These are phyloP conservation scores for Thermomyces lanuginosus DNA, from an alignment of 2,329 filamentous ascomycete species.

Conservation along the genomic window DNA sequence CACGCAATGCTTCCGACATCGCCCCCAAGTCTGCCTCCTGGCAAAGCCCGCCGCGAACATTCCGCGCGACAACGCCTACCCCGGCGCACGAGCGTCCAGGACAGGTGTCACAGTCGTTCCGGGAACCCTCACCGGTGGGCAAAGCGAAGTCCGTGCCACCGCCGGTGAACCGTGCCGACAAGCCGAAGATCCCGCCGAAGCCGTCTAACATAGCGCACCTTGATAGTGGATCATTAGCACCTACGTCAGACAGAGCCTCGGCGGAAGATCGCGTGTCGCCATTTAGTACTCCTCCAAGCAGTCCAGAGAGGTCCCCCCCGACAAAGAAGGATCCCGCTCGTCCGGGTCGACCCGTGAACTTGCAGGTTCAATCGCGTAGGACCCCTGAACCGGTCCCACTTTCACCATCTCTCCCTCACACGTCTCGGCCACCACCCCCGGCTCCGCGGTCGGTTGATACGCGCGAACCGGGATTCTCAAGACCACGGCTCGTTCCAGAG, in stretches of 20 bases:
- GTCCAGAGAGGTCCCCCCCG: conserved; percentile 41
- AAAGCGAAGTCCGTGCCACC: conserved; percentile 42
- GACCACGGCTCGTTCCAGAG: conserved; percentile 12
- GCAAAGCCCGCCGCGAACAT: conserved; percentile 6
- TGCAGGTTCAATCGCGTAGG: conserved; percentile 10
- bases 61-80: conserved; percentile 17
- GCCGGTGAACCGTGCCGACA: conserved; percentile 64
- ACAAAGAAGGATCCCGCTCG: conserved; percentile 9
- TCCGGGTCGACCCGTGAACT: conserved; percentile 3
- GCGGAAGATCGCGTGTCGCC: conserved; percentile 48
- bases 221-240: conserved; percentile 14
- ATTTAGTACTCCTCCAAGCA: conserved; percentile 72
- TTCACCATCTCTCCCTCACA: conserved; percentile 16
- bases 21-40: conserved; percentile 10
- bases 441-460: conserved; percentile 11
- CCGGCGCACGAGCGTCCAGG: conserved; percentile 7
- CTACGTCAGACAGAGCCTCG: conserved; percentile 11
- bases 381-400: conserved; percentile 13
- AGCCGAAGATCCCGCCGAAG: conserved; percentile 48
- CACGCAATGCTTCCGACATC: conserved; percentile 12
- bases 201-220: conserved; percentile 18
- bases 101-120: conserved; percentile 3
- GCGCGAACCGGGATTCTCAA: conserved; percentile 17
- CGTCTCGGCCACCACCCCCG: conserved; percentile 8
- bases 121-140: conserved; percentile 11